Evolutionary conservation across 176 grass and related monocot species (phyloP), one percentile per base, ranked within the genome.

Genomic region (Miscanthus lutarioriparius): DNA sequence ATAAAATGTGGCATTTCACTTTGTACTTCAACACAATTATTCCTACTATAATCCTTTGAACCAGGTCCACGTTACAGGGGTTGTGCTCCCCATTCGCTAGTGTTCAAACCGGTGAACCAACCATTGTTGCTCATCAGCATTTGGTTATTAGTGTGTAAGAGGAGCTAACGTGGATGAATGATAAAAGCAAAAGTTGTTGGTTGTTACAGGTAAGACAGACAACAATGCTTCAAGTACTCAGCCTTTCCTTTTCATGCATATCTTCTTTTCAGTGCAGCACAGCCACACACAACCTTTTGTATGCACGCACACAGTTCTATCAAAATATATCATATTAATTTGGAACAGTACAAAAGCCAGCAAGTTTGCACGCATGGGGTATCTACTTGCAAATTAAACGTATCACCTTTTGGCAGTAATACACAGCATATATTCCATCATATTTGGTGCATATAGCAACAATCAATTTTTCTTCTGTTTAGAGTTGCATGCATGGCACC

Each of bases 181-280:
- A 90, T 88, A 70, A 87, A 95, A 92, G 90, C 87, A 86, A 92
- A 95, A 95, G 88, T 62, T 33, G 71, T 74, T 88, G 77, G 90
- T 92, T 91, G 85, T 90, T 90, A 95, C 82, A 86, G 84, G 88
- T 84, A 82, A 90, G 87, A 90, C 85, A 88, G 93, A 92, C 74
- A 82, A 74, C 70, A 87, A 86, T 83, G 86, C 76, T 80, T 70
- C 84, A 70, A 77, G 91, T 87, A 78, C 69, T 41, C 64, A 69
- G 45, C 74, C 86, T 82, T 86, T 86, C 59, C 39, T 82, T 88
- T 85, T 49, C 74, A 67, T 33, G 72, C 72, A 32, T 36, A 47
- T 86, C 78, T 72, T 88, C 72, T 87, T 84, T 89, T 85, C 38
- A 81, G 68, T 86, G 76, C 51, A 75, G 33, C 83, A 63, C 53